These are phyloP conservation scores for Russula olivacea DNA, from an alignment of 768 basidiomycete genomes.

Conservation along the genomic window DNA sequence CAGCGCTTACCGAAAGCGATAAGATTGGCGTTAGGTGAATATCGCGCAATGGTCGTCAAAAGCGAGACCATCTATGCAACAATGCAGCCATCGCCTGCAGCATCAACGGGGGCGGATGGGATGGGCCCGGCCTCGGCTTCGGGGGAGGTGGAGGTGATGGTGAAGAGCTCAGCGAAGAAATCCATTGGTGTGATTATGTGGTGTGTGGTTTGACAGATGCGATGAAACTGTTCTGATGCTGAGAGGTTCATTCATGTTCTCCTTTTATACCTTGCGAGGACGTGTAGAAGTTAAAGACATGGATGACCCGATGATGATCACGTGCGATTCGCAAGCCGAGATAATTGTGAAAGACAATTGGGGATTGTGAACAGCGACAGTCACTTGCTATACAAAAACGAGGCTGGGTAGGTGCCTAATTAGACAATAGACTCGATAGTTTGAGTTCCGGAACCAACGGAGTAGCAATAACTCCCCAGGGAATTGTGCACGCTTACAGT, in stretches of 20 bases:
- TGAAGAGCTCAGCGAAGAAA: neutral
- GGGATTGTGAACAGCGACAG: neutral
- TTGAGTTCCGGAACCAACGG: neutral
- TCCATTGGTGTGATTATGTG: neutral
- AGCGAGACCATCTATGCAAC: neutral
- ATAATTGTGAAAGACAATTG: too few species aligned
- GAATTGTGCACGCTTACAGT: neutral
- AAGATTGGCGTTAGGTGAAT: neutral
- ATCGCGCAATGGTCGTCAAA: neutral
- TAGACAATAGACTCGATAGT: neutral
- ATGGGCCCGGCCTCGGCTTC: neutral
- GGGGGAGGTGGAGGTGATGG: neutral
- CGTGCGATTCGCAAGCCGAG: neutral
- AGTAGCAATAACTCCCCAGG: neutral
- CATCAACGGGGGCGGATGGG: neutral
- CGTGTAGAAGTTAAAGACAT: neutral
- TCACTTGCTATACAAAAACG: too few species aligned
- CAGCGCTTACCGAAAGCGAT: neutral
- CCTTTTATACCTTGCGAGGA: neutral
- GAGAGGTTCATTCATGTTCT: neutral
- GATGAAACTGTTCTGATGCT: neutral
- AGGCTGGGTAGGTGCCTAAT: neutral
- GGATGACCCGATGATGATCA: neutral
- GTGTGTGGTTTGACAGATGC: neutral
- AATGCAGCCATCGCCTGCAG: neutral